Base-by-base conservation (phyloP, 306 rosid species). In the Medicago lupulina region DNA sequence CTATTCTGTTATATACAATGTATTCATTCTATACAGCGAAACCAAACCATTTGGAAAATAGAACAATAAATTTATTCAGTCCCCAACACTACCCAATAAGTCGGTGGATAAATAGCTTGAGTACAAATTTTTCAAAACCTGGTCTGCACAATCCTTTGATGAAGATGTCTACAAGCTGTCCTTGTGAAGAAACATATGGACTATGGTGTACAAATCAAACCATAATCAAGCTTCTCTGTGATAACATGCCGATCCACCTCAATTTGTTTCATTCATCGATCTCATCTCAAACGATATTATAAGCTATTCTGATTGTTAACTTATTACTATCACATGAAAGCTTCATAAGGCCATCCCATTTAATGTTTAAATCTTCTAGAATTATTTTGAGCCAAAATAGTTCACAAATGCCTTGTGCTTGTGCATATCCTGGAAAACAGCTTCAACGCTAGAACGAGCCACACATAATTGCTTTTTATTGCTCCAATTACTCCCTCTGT, bases 261-360 rank as follows among this genome's bases (percentile, higher is more conserved):
- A 64, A 64, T 16, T 4, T n/a, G 8, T 9, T 38, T 18, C 14
- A 7, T 16, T 38, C 49, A 39, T 6, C 15, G 11, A 62, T 14
- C 43, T 61, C 43, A 34, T 21, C 23, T 21, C 23, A 21, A 31
- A 61, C 43, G 13, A 14, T 19, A 61, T 61, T 61, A 15, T 61
- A 38, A 5, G 43, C 67, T 61, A 61, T 31, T 6, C 4, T 61
- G 44, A 4, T 34, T 61, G 65, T 8, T 25, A 12, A 25, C 65
- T 59, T 61, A 31, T 61, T 61, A 25, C 28, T 25, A n/a, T 63
- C 14, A 63, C 21, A 63, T 38, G 16, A n/a, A 39, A 36, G 23
- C 68, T 34, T 62, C 46, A 59, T 28, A 59, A 8, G 47, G 15
- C 12, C 68, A 15, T 15, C 41, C 68, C 68, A 62, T 34, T 36